Evolutionary conservation across 495 filamentous ascomycete genomes (phyloP), one percentile per base, ranked within the genome.

Genomic region (Xylaria longipes): DNA sequence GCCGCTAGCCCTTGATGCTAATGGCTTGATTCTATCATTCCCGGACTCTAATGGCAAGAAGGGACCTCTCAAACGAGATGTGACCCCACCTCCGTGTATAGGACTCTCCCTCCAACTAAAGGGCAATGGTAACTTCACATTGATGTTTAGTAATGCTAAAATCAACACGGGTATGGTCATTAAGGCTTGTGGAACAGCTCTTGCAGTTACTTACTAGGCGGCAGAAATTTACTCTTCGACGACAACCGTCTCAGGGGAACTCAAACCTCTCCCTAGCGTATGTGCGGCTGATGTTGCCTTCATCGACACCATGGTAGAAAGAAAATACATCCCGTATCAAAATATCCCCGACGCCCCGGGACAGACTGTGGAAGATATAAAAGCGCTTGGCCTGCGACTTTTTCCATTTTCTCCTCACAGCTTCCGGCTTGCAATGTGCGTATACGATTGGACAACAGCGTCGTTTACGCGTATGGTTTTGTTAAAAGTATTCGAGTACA

Each of bases 401-500:
- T 54, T 54, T 27, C 50, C 50, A 54, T 54, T 54, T 12, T 22
- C 50, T 25, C 58, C 69, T 5, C n/a, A 71, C 25, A 29, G 54
- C 31, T 71, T 71, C n/a, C 50, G 65, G 60, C 69, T 71, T 17
- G 69, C 58, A 29, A 65, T 65, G 60, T 71, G 41, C 17, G 20
- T 71, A 3, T 65, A 71, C 46, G 60, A 71, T 25, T 71, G 60
- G 69, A 71, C 69, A 20, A 71, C 69, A n/a, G 60, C 69, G 6
- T 71, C 60, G 0, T 71, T 71, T 43, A 43, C 45, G 27, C 69
- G 60, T 45, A n/a, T 71, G 31, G 60, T 65, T 8, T 22, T 71
- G 5, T 41, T 71, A 7, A 65, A 71, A 22, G 41, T 71, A 52
- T 71, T 71, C 25, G 46, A 71, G 45, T 71, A 71, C 33, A 65